Percentiles rank a stretch among this genome's conserved stretches.
Conservation (phyloP, 2,329 filamentous ascomycete genomes). For the Calonectria pseudoturangicola region DNA sequence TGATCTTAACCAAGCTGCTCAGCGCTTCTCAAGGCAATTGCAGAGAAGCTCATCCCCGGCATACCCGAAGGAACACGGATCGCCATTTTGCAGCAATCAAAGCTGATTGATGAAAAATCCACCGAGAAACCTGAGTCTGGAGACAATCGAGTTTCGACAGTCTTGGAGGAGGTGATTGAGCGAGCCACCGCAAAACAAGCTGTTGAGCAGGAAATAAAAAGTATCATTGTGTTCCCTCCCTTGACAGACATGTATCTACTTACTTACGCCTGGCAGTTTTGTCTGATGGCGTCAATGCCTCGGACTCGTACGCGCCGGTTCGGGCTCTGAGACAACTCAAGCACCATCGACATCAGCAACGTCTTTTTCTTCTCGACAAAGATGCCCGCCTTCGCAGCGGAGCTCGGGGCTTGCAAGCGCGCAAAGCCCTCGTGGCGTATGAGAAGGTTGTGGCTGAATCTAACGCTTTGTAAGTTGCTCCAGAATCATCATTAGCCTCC, state of each 20-base stretch:
- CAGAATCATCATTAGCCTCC: not conserved
- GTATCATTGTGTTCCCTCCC: slow-evolving; percentile 60
- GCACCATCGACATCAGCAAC: slow-evolving; percentile 76
- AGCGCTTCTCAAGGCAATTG: slow-evolving; percentile 84
- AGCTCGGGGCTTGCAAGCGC: slow-evolving; percentile 81
- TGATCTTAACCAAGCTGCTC: slow-evolving; percentile 14
- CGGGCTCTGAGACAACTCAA: slow-evolving; percentile 77
- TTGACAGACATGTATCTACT: not conserved
- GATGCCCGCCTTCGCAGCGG: slow-evolving; percentile 85
- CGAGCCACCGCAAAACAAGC: slow-evolving; percentile 73
- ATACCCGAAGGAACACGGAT: slow-evolving; percentile 80
- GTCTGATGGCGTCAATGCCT: slow-evolving; percentile 74
- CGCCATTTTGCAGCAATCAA: slow-evolving; percentile 82
- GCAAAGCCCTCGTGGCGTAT: slow-evolving; percentile 82
- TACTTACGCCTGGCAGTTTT: slow-evolving; percentile 65
- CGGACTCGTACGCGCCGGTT: slow-evolving; percentile 75
- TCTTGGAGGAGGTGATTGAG: slow-evolving; percentile 82
- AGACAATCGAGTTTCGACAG: slow-evolving; percentile 59
- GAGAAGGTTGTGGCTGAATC: slow-evolving; percentile 81
- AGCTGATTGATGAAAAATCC: slow-evolving; percentile 58
- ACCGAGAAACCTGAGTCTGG: slow-evolving; percentile 41
- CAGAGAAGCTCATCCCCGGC: slow-evolving; percentile 85
- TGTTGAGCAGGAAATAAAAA: slow-evolving; percentile 75
- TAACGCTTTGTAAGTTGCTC: slow-evolving; percentile 65
- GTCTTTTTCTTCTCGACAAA: slow-evolving; percentile 82